Base-by-base conservation (phyloP, 163 green algal genomes). In the Chlorella variabilis region DNA sequence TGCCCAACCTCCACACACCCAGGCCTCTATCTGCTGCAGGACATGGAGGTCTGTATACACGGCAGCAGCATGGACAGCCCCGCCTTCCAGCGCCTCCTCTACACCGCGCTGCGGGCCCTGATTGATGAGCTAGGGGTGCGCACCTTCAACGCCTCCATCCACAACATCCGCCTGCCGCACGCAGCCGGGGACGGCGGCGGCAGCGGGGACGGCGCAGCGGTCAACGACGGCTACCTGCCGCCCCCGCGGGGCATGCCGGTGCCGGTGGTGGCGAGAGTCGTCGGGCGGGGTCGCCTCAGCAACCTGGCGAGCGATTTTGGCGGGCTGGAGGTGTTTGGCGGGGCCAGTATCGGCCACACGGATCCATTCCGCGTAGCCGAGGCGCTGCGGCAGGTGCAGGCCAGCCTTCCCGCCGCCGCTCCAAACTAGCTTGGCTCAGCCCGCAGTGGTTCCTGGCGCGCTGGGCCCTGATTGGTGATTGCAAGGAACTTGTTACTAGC, bases 241-340 rank as follows among this genome's bases (percentile, higher is more conserved):
- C 31, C 42, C 13, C 71, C 34, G 0, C 54, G 36, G 1, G 71
- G 51, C 23, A 9, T 27, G 68, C 18, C 71, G 1, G 29, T 51
- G 71, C 71, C 71, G 15, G 71, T 79, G 38, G 71, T 79, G 54
- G 91, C 88, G 11, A 75, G 94, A 5, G 71, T 97, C 17, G 90
- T 97, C 36, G 90, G 77, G 54, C 69, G 94, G 4, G 94, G 93
- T 20, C 91, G 87, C 63, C 48, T 91, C 45, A 90, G 77, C 51
- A 87, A 68, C 34, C 58, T 81, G 31, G 92, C 94, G 8, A 91
- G 79, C 20, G 94, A 97, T 68, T 97, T 93, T 83, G 94, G 94
- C 0, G 90, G 85, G 2, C 65, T 97, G 56, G 94, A 97, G 62
- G 92, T 97, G n/a, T 92, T 97, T 87, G 91, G 85, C 1, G 88